These are phyloP conservation scores for Mycena galopus DNA, from an alignment of 768 basidiomycete genomes.

Conservation along the genomic window DNA sequence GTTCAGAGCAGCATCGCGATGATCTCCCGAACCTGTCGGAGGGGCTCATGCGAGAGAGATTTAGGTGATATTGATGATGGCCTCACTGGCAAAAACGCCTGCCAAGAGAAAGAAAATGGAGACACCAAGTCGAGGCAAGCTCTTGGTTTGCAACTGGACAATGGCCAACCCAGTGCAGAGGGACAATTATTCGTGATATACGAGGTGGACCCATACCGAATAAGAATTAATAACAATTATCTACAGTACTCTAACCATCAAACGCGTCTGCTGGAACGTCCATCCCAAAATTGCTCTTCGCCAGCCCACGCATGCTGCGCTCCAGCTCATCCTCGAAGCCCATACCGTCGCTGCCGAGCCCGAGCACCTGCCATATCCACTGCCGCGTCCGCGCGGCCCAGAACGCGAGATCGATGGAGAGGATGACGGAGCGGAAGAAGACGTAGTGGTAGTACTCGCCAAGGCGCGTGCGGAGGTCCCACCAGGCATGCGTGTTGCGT, in stretches of 20 bases:
- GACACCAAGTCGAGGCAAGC: no score
- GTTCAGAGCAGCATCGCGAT: no score
- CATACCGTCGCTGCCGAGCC: constrained; percentile 53
- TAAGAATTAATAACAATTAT: not conserved
- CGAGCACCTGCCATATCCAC: constrained; percentile 58
- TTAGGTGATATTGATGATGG: no score
- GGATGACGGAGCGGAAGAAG: constrained; percentile 73
- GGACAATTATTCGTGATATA: not conserved
- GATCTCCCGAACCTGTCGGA: no score
- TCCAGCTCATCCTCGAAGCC: constrained; percentile 90
- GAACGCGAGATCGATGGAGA: constrained; percentile 81
- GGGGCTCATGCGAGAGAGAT: no score
- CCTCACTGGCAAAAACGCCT: no score
- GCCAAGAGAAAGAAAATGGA: no score
- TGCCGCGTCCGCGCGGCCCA: constrained; percentile 68
- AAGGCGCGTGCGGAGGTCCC: constrained; percentile 55
- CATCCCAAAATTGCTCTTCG: constrained; percentile 84
- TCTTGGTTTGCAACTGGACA: no score
- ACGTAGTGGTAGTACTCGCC: constrained; percentile 70
- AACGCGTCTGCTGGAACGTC: constrained; percentile 75
- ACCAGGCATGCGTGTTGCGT: constrained; percentile 53
- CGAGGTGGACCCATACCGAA: no score
- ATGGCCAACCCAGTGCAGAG: no score
- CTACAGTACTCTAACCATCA: constrained; percentile 49
- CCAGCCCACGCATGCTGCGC: constrained; percentile 77